Evolutionary conservation across 495 filamentous ascomycete genomes (phyloP).

Genomic region (Penicillium nucicola): DNA sequence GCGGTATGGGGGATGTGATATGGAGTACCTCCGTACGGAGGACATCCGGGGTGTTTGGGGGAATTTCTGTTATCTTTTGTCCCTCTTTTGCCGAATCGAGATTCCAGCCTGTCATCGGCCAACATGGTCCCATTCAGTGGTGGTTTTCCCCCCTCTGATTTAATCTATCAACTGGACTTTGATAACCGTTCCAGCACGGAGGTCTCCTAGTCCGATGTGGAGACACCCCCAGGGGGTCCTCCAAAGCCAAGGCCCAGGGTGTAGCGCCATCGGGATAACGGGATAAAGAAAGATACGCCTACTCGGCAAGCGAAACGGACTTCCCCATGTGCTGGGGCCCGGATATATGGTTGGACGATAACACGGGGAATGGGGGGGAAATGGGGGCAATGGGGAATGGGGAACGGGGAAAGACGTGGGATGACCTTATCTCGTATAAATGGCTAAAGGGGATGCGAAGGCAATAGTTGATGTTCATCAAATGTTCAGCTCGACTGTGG

Average conservation of each 20-base stretch:
- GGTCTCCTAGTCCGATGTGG: neutral
- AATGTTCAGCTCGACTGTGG: neutral
- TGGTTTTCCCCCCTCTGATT: too few species aligned
- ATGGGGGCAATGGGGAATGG: too few species aligned
- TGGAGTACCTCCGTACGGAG: too few species aligned
- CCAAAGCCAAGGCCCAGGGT: neutral
- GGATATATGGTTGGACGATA: slow-evolving; percentile 17
- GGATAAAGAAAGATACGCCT: slow-evolving; percentile 33
- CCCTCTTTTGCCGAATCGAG: too few species aligned
- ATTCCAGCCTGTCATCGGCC: too few species aligned
- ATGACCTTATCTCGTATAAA: neutral
- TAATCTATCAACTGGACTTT: too few species aligned
- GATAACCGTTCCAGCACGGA: neutral
- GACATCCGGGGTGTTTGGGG: too few species aligned
- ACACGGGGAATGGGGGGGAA: neutral
- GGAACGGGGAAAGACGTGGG: too few species aligned
- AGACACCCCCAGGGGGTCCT: neutral
- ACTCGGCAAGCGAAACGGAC: slow-evolving; percentile 10
- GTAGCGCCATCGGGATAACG: slow-evolving; percentile 1
- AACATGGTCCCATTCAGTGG: too few species aligned
- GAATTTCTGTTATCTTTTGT: too few species aligned
- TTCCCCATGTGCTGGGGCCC: slow-evolving; percentile 13
- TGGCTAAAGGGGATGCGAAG: neutral
- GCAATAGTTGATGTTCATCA: neutral
- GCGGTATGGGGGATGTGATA: neutral